Evolutionary conservation across 208 protist species (phyloP).

Genomic region (Lotmaria passim): DNA sequence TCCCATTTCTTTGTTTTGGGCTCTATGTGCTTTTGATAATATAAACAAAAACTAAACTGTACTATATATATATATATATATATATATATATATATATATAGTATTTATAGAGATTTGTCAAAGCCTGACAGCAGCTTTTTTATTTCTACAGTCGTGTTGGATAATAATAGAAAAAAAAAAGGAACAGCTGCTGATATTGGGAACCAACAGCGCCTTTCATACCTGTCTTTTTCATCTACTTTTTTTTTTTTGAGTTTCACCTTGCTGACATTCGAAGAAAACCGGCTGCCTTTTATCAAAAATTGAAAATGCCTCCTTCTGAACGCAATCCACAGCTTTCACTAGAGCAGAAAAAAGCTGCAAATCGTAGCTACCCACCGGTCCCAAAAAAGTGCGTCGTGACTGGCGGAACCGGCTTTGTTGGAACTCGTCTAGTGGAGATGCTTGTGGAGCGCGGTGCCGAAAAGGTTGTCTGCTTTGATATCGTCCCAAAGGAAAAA

Average conservation of each 20-base stretch:
- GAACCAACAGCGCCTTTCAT: no score
- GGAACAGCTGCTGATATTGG: no score
- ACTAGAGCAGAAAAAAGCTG: slow-evolving; percentile 61
- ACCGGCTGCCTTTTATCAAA: neutral
- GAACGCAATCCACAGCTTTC: slow-evolving; percentile 74
- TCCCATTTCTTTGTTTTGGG: neutral
- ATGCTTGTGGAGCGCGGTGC: slow-evolving; percentile 96
- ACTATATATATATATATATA: neutral
- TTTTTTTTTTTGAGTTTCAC: neutral
- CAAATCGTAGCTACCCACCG: slow-evolving; percentile 51
- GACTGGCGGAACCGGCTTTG: slow-evolving; percentile 95
- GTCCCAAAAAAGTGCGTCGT: slow-evolving; percentile 92
- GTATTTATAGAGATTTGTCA: slow-evolving; percentile 13
- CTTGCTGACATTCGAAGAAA: neutral
- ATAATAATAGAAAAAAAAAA: no score
- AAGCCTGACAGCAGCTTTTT: slow-evolving; percentile 22
- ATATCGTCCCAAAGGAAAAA: slow-evolving; percentile 89
- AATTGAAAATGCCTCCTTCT: slow-evolving; percentile 30
- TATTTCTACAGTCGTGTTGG: no score
- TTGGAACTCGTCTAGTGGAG: slow-evolving; percentile 94
- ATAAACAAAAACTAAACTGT: neutral
- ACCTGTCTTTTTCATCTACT: neutral
- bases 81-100: neutral
- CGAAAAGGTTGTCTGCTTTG: slow-evolving; percentile 89
- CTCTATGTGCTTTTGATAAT: neutral